Evolutionary conservation across 306 rosid genomes (phyloP).

Genomic region (Nissolia schottii): DNA sequence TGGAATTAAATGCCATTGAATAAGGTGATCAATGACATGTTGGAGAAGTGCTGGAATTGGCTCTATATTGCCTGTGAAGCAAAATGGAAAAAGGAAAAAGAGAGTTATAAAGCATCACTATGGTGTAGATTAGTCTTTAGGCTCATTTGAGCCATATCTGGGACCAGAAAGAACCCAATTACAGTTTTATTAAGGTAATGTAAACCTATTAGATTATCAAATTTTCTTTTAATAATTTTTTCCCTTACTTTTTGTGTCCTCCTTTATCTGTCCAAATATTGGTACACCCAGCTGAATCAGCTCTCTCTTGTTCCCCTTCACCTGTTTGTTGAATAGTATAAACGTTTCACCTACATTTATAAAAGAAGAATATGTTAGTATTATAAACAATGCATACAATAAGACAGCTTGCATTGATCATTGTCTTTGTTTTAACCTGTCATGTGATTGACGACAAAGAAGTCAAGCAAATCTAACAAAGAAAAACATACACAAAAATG

Average conservation of each 20-base stretch:
- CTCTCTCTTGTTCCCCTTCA: constrained; percentile 93
- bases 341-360: constrained; percentile 69
- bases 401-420: neutral
- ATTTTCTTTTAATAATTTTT: constrained; percentile 23
- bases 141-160: neutral
- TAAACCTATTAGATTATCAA: neutral
- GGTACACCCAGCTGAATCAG: constrained; percentile 91
- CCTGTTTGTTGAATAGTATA: constrained; percentile 81
- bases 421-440: neutral
- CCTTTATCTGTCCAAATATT: constrained; percentile 76
- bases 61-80: constrained; percentile 62
- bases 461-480: neutral
- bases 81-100: neutral
- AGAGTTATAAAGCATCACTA: neutral
- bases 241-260: constrained; percentile 55
- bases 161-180: neutral
- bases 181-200: neutral
- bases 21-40: constrained; percentile 80
- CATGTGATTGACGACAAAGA: constrained; percentile 13
- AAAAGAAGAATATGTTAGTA: constrained; percentile 23
- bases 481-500: neutral
- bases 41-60: constrained; percentile 82
- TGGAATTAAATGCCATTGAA: constrained; percentile 91
- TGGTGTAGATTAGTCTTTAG: neutral
- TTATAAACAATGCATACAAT: neutral